phyloP scores from a whole-genome alignment of 441 rosid species.

The Mallotus japonicus region DNA sequence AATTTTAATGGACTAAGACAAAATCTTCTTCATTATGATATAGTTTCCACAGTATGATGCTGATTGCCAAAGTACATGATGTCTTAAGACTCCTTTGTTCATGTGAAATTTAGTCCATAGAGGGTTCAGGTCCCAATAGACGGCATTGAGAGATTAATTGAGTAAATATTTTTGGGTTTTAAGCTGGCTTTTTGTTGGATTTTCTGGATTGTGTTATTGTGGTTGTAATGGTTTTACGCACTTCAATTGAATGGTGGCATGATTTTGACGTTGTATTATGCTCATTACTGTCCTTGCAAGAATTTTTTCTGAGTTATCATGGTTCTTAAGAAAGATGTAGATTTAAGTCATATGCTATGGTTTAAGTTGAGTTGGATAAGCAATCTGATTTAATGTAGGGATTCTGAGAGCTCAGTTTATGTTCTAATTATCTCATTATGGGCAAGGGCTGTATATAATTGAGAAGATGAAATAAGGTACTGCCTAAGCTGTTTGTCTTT shows the following conservation, averaged over 20 bases:
- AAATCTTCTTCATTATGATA: too few relatives aligned
- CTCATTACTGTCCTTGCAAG: neutral
- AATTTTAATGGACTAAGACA: neutral
- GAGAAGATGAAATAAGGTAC: neutral
- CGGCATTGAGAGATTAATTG: too few relatives aligned
- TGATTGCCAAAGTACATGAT: too few relatives aligned
- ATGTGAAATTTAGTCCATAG: too few relatives aligned
- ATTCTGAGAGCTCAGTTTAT: neutral
- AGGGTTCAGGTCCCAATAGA: too few relatives aligned
- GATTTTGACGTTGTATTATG: too few relatives aligned
- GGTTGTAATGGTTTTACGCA: neutral
- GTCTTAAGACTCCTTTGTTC: too few relatives aligned
- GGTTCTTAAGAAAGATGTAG: neutral
- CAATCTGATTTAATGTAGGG: neutral
- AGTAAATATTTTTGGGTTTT: too few relatives aligned
- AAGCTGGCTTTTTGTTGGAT: too few relatives aligned
- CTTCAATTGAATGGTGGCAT: neutral
- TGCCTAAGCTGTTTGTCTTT: neutral
- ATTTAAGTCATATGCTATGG: neutral
- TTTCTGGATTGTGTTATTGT: neutral
- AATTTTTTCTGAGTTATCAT: neutral
- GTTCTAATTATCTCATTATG: neutral
- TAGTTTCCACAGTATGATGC: too few relatives aligned
- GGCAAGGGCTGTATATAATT: neutral
- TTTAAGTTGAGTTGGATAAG: neutral